Percentiles rank a stretch among this genome's conserved stretches.
phyloP scores from a whole-genome alignment of 2,329 filamentous ascomycete species.

The Diaporthe sp. region DNA sequence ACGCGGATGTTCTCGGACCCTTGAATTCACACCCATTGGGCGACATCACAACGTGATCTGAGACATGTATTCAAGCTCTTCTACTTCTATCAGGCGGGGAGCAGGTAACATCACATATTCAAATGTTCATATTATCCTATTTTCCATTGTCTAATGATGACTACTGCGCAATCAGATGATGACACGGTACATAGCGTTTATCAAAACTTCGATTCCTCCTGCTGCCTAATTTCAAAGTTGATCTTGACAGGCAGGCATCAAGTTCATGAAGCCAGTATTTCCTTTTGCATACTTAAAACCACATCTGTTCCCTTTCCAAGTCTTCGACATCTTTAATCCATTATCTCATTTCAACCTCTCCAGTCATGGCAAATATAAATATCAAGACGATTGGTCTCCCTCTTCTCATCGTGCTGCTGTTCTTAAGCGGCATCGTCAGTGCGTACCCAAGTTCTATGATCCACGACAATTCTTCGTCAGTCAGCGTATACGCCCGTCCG shows the following conservation, averaged over 20 bases:
- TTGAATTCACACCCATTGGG: too few relatives aligned
- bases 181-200: not conserved
- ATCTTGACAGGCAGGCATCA: not conserved
- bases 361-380: not conserved
- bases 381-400: not conserved
- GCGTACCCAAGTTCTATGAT: not conserved
- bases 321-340: not conserved
- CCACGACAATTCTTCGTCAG: not conserved
- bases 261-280: not conserved
- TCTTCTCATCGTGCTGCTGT: not conserved
- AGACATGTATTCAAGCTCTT: not conserved
- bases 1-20: too few relatives aligned
- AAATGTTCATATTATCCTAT: accelerated
- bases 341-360: too few relatives aligned
- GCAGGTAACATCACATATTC: too few relatives aligned
- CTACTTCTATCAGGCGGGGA: not conserved
- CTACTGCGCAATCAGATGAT: not conserved
- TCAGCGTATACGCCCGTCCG: not conserved
- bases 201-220: not conserved
- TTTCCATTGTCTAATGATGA: not conserved
- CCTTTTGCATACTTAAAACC: not conserved
- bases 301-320: accelerated
- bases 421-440: not conserved
- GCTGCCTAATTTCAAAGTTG: not conserved
- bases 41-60: not conserved